Base-by-base conservation (phyloP, 768 basidiomycete species). In the Suillus subalutaceus region DNA sequence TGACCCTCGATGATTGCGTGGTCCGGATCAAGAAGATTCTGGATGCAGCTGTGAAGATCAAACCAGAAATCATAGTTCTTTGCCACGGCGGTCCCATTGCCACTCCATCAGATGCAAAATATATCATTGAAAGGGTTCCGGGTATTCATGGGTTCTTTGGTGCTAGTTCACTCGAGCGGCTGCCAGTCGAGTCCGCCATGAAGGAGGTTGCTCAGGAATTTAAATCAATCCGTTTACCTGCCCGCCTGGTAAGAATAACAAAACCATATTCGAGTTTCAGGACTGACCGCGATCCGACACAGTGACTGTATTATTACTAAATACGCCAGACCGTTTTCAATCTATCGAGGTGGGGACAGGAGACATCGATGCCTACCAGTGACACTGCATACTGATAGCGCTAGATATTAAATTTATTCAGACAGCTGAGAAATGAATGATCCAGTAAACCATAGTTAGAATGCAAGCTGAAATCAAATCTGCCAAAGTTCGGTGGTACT, bases 61-160 rank as follows among this genome's bases (percentile, higher is more conserved):
- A 67, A n/a, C 63, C 55, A 46, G 48, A 70, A 9, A 66, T 68
- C 46, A 69, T 74, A 63, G 65, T 70, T 12, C 67, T 75, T 1
- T 71, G 72, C 20, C 73, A 73, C 10, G 70, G 72, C 16, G 73
- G 74, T 23, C 67, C 74, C 12, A 73, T 75, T 56, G 74, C 73
- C n/a, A 73, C 63, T 3, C 63, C 73, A 16, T 53, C 58, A 3
- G 74, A 75, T 32, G 73, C 67, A 38, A 62, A 55, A 43, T 70
- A 67, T 44, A 63, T 76, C 52, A 69, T 76, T 38, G 67, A 58
- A 53, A 67, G 62, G 2, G 68, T 62, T n/a, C 30, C 58, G 15
- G 69, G 63, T 3, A 64, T 71, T 46, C 69, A 72, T 26, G 75
- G 74, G 16, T 72, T 77, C 69, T 74, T 75, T 18, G 74, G 74